phyloP scores from a whole-genome alignment of 225 moss, liverwort and hornwort species.

The Marchantia paleacea region DNA sequence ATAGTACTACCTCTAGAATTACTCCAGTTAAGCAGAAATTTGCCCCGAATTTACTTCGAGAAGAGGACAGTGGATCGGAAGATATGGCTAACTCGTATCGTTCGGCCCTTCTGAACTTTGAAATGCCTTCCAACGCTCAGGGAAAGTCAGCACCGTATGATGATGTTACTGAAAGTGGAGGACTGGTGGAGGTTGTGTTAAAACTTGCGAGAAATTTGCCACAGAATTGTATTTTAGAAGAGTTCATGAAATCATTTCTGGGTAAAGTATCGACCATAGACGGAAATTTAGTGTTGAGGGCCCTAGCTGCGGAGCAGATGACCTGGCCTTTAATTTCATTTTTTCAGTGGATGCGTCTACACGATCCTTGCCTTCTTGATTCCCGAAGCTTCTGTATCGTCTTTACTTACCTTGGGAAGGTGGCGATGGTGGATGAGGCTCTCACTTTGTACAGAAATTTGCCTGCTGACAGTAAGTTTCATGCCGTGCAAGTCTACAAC shows the following conservation, averaged over 20 bases:
- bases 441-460: slow-evolving; percentile 58
- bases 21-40: neutral
- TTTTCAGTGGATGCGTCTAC: slow-evolving; percentile 91
- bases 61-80: neutral
- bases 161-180: neutral
- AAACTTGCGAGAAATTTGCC: slow-evolving; percentile 58
- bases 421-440: slow-evolving; percentile 69
- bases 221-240: slow-evolving; percentile 56
- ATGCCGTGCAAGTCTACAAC: slow-evolving; percentile 79
- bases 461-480: slow-evolving; percentile 55
- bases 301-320: slow-evolving; percentile 56
- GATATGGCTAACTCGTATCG: neutral
- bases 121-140: neutral
- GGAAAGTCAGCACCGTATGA: neutral
- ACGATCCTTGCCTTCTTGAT: slow-evolving; percentile 66
- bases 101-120: neutral
- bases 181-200: slow-evolving; percentile 48
- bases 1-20: neutral
- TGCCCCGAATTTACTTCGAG: neutral
- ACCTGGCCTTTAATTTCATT: slow-evolving; percentile 65
- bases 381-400: slow-evolving; percentile 76
- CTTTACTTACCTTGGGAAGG: slow-evolving; percentile 57
- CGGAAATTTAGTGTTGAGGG: slow-evolving; percentile 64
- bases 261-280: slow-evolving; percentile 48
- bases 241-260: slow-evolving; percentile 52